Evolutionary conservation across 352 stramenopile genomes (phyloP).

Genomic region (Phytophthora ramorum): DNA sequence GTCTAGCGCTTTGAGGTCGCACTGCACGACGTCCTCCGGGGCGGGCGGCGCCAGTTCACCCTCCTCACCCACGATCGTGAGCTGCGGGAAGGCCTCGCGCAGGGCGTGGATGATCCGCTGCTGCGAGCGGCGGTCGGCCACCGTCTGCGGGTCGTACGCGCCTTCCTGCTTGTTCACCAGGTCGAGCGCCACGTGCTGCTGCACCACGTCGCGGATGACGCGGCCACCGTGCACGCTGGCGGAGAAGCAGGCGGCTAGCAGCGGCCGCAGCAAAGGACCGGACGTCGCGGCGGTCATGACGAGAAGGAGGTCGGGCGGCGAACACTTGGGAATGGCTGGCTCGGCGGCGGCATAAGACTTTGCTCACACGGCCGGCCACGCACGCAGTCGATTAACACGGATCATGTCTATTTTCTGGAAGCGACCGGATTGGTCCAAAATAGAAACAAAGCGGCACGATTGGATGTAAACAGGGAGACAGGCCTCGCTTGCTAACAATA

Average conservation of each 20-base stretch:
- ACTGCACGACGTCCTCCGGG: constrained; percentile 54
- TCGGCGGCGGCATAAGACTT: not conserved
- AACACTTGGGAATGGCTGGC: constrained; percentile 27
- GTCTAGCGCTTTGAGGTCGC: constrained; percentile 43
- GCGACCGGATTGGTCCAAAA: constrained; percentile 1
- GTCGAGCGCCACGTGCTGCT: constrained; percentile 53
- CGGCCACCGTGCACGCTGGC: constrained; percentile 56
- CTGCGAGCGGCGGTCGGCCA: constrained; percentile 77
- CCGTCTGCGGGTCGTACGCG: constrained; percentile 80
- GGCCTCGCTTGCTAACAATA: constrained; percentile 5
- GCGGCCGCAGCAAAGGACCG: constrained; percentile 39
- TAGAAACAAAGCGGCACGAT: not conserved
- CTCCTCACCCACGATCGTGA: constrained; percentile 66
- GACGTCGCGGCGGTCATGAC: constrained; percentile 18
- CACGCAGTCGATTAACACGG: constrained; percentile 9
- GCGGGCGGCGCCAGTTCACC: constrained; percentile 60
- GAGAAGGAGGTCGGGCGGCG: not conserved
- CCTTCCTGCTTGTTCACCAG: constrained; percentile 82
- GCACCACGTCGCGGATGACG: constrained; percentile 77
- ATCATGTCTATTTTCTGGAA: constrained; percentile 8
- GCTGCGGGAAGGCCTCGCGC: constrained; percentile 54
- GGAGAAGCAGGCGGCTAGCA: constrained; percentile 70
- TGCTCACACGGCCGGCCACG: constrained; percentile 14
- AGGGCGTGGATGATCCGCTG: constrained; percentile 74
- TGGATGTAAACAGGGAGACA: not conserved